Evolutionary conservation across 2,329 filamentous ascomycete species (phyloP).

Genomic region (Hypoxylon rubiginosum): DNA sequence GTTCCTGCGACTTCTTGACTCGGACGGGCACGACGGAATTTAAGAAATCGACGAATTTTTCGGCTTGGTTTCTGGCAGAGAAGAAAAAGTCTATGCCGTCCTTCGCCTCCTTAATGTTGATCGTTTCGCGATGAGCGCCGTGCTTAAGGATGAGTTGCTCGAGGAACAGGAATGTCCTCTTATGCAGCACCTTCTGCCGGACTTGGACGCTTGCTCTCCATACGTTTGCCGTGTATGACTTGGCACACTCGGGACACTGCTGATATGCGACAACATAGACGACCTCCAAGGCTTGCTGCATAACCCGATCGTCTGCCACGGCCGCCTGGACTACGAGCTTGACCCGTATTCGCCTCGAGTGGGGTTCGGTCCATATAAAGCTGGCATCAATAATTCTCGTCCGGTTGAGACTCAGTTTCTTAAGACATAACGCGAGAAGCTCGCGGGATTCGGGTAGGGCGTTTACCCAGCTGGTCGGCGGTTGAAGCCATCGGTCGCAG

Average conservation of each 20-base stretch:
- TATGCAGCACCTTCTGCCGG: conserved; percentile 96
- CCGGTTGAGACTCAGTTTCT: conserved; percentile 87
- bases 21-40: conserved; percentile 83
- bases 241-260: conserved; percentile 94
- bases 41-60: conserved; percentile 92
- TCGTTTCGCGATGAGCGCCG: conserved; percentile 88
- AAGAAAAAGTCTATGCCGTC: conserved; percentile 98
- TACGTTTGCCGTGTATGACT: conserved; percentile 96
- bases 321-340: conserved; percentile 91
- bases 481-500: conserved; percentile 93
- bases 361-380: conserved; percentile 98
- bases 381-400: conserved; percentile 94
- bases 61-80: conserved; percentile 87
- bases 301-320: conserved; percentile 72
- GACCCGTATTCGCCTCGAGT: conserved; percentile 91
- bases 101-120: conserved; percentile 98
- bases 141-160: conserved; percentile 98
- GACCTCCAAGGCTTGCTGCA: conserved; percentile 97
- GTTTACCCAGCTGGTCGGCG: conserved; percentile 87
- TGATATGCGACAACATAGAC: conserved; percentile 91
- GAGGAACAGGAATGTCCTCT: conserved; percentile 78
- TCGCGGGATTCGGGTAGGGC: conserved; percentile 91
- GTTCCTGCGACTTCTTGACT: conserved; percentile 87
- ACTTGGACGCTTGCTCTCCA: conserved; percentile 96
- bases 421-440: conserved; percentile 89